Evolutionary conservation across 768 basidiomycete genomes (phyloP).

Genomic region (Panaeolus cyanescens): DNA sequence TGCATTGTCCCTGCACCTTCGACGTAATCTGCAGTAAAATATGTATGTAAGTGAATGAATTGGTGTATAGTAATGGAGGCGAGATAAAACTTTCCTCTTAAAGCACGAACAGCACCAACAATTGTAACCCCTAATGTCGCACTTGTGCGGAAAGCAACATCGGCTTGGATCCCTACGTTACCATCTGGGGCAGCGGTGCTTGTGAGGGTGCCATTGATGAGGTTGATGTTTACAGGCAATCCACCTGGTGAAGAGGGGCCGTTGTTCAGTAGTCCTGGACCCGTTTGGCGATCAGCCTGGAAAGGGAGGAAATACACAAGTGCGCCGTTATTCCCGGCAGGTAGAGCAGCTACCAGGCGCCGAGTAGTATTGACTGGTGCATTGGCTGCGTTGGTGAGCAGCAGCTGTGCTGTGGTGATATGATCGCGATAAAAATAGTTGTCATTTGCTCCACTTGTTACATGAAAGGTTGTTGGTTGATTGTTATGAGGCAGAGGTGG

Average conservation of each 20-base stretch:
- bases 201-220: constrained; percentile 21
- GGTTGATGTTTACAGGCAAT: constrained; percentile 14
- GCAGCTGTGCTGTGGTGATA: constrained; percentile 38
- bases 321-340: constrained; percentile 45
- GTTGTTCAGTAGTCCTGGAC: background rate
- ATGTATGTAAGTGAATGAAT: background rate
- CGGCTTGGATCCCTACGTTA: constrained; percentile 39
- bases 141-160: constrained; percentile 32
- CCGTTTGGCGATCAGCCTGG: background rate
- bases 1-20: constrained; percentile 41
- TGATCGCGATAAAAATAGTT: constrained; percentile 45
- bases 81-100: constrained; percentile 30
- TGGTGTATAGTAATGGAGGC: background rate
- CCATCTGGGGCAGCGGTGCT: constrained; percentile 20
- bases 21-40: constrained; percentile 34
- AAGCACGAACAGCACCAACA: constrained; percentile 42
- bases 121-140: constrained; percentile 42
- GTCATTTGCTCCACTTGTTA: constrained; percentile 40
- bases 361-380: constrained; percentile 20
- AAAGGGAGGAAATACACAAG: constrained; percentile 41
- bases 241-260: background rate
- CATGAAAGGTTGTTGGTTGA: constrained; percentile 23
- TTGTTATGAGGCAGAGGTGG: background rate
- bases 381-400: constrained; percentile 32
- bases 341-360: constrained; percentile 42